Evolutionary conservation across 1,139 yeast genomes (phyloP), one percentile per base, ranked within the genome.

Genomic region (Candida sojae): DNA sequence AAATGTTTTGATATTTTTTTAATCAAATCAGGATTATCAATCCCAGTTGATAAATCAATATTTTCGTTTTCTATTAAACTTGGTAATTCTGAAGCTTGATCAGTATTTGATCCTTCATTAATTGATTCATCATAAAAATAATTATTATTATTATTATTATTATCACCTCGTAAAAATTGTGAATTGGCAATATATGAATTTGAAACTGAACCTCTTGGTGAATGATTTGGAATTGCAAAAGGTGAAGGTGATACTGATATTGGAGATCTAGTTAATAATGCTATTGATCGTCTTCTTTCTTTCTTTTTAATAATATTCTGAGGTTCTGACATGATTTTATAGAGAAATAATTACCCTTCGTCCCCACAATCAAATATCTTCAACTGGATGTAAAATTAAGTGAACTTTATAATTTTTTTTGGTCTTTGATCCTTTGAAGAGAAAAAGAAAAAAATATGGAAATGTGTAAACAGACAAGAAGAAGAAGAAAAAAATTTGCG

Each of bases 251-350:
- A 59, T 30, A 66, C 21, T 17, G 21, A 49, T 26, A 10, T 6
- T 9, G 73, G 68, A 1, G 73, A 63, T 45, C 66, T 54, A 3
- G 75, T 65, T 25, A 71, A 53, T 48, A 63, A 65, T n/a, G 74
- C 75, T 29, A 71, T 68, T 4, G 73, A 67, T 44, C 60, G 55
- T 48, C 73, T 55, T 45, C 76, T 53, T 25, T 53, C 48, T 2
- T 42, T 38, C n/a, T 42, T 40, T 21, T 41, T 42, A 3, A 48
- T 53, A 9, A 43, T 36, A 23, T 36, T 43, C 30, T 47, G 37
- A 6, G 55, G 55, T 32, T 45, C 44, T 9, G 53, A 43, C 56
- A 53, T 49, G 9, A 26, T 8, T 17, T 3, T 17, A 17, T 17
- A 17, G 21, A 17, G 29, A 4, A 26, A 26, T 6, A 26, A 26